Percentiles rank a stretch among this genome's conserved stretches.
phyloP scores from a whole-genome alignment of 1,284 basidiomycete genomes.

The Leccinum cinnamomeum region DNA sequence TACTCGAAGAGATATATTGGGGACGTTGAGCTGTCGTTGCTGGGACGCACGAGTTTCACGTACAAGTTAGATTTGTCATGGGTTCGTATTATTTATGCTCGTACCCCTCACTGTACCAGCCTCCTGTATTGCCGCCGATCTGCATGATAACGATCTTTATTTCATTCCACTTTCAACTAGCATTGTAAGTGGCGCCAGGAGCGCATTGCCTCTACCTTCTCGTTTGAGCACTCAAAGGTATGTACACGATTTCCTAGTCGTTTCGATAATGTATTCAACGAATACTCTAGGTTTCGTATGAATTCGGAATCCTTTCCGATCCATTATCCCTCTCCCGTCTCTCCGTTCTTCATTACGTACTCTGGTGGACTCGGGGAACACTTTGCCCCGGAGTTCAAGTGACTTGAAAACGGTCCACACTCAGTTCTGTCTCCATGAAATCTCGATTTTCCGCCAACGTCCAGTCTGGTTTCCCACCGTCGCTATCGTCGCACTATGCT shows the following conservation, averaged over 20 bases:
- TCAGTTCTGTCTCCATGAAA: constrained; percentile 24
- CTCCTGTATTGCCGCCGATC: too few species aligned
- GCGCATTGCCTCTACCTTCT: constrained; percentile 9
- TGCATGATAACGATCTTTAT: too few species aligned
- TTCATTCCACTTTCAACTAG: too few species aligned
- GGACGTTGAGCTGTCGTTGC: not conserved
- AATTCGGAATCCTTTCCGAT: constrained; percentile 25
- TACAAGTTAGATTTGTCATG: not conserved
- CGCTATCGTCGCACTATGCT: constrained; percentile 6
- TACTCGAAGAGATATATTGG: not conserved
- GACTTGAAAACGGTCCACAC: constrained; percentile 27
- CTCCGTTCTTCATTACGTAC: constrained; percentile 28
- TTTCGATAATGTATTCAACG: constrained; percentile 4
- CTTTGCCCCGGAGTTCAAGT: constrained; percentile 2
- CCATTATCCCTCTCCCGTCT: constrained; percentile 17
- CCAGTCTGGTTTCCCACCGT: constrained; percentile 11
- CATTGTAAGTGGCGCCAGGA: too few species aligned
- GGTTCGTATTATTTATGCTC: constrained; percentile 5
- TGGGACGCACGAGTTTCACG: not conserved
- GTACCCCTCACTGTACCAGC: not conserved
- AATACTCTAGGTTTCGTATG: constrained; percentile 19
- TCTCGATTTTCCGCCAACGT: constrained; percentile 22
- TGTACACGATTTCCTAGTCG: constrained; percentile 6
- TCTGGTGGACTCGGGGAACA: constrained; percentile 23
- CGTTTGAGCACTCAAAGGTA: constrained; percentile 24